phyloP scores from a whole-genome alignment of 495 filamentous ascomycete species.

The Friedmanniomyces simplex region DNA sequence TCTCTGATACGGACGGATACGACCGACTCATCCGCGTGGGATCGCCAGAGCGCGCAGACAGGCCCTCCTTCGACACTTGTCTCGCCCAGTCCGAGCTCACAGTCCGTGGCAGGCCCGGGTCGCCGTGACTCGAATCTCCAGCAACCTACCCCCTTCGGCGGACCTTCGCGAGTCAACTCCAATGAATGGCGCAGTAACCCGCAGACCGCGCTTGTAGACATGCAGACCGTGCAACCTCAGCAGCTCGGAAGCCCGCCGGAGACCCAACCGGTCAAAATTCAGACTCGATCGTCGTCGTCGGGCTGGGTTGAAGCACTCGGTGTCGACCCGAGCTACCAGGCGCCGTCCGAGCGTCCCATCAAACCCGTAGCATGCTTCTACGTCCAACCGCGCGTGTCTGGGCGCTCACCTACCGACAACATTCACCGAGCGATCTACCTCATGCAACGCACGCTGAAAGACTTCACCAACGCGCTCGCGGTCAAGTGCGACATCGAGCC shows the following conservation, averaged over 20 bases:
- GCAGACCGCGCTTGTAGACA: conserved; percentile 40
- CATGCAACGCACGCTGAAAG: conserved; percentile 57
- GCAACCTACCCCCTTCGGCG: conserved; percentile 26
- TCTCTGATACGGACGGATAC: conserved; percentile 48
- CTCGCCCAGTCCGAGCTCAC: conserved; percentile 31
- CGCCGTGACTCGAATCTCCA: conserved; percentile 29
- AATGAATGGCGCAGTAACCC: conserved; percentile 46
- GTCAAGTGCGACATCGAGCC: conserved; percentile 71
- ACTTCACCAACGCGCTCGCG: conserved; percentile 61
- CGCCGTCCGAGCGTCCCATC: conserved; percentile 57
- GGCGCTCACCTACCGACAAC: conserved; percentile 44
- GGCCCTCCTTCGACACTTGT: conserved; percentile 26
- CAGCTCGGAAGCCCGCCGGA: conserved; percentile 38
- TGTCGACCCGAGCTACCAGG: conserved; percentile 74
- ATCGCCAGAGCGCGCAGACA: conserved; percentile 45
- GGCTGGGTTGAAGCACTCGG: conserved; percentile 88
- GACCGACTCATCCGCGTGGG: conserved; percentile 46
- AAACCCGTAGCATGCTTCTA: conserved; percentile 90
- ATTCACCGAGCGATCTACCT: conserved; percentile 84
- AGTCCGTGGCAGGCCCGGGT: conserved; percentile 19
- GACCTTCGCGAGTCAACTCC: conserved; percentile 27
- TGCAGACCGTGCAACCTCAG: conserved; percentile 26
- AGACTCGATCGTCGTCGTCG: conserved; percentile 40
- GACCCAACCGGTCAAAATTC: conserved; percentile 40
- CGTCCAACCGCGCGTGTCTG: conserved; percentile 49